Evolutionary conservation across 768 basidiomycete species (phyloP).

Genomic region (Cyathus striatus): DNA sequence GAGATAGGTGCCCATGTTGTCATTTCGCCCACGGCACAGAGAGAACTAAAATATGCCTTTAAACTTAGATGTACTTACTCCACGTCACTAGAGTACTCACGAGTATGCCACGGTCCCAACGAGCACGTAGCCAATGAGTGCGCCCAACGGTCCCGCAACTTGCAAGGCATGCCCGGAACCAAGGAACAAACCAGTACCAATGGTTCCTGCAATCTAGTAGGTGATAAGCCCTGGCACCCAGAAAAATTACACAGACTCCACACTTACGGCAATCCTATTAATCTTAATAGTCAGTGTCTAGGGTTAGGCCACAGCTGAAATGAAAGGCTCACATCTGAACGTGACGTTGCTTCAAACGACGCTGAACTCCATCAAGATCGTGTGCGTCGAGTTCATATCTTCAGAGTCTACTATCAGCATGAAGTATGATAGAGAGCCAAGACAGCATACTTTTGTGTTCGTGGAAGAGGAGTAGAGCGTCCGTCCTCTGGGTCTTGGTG

Average conservation of each 20-base stretch:
- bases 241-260: background rate
- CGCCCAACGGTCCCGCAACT: conserved; percentile 62
- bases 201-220: conserved; percentile 62
- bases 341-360: conserved; percentile 72
- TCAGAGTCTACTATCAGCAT: background rate
- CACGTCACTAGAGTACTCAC: conserved; percentile 24
- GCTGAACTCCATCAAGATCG: conserved; percentile 67
- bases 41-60: conserved; percentile 31
- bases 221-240: background rate
- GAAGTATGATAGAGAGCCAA: background rate
- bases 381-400: conserved; percentile 51
- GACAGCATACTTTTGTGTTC: no score
- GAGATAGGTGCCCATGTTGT: conserved; percentile 76
- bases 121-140: conserved; percentile 56
- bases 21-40: conserved; percentile 74
- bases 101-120: conserved; percentile 66
- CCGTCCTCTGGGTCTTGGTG: no score
- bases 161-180: conserved; percentile 61
- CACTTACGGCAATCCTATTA: conserved; percentile 57
- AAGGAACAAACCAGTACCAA: conserved; percentile 71
- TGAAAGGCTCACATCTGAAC: conserved; percentile 59
- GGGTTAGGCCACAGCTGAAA: no score
- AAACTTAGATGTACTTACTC: background rate
- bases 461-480: no score
- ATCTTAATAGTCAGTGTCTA: background rate